Percentiles rank a stretch among this genome's conserved stretches.
phyloP scores from a whole-genome alignment of 2,329 filamentous ascomycete genomes.

The Colletotrichum sp. region DNA sequence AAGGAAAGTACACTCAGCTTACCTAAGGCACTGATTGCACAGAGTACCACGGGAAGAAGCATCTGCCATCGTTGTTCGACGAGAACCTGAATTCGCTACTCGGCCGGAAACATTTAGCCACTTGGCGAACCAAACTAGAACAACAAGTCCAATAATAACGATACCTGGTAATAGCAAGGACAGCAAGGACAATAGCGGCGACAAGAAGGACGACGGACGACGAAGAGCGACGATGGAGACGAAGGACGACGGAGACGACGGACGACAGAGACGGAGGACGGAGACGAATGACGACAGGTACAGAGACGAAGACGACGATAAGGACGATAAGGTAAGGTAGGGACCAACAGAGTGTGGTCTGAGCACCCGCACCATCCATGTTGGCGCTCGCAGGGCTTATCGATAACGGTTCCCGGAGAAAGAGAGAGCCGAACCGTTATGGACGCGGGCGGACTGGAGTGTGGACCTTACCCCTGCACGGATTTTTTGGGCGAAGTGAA shows the following conservation, averaged over 20 bases:
- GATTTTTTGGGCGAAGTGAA: conserved; percentile 22
- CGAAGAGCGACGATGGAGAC: no score
- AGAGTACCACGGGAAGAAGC: background rate
- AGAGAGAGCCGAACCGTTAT: conserved; percentile 1
- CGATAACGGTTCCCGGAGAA: conserved; percentile 22
- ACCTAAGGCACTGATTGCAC: background rate
- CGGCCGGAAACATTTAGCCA: background rate
- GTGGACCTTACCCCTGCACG: conserved; percentile 9
- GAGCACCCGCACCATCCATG: background rate
- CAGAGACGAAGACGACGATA: background rate
- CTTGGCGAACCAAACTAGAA: no score
- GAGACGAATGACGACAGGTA: no score
- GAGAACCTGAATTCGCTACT: background rate
- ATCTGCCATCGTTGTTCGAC: background rate
- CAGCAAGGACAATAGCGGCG: background rate
- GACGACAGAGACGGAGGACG: no score
- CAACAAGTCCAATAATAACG: no score
- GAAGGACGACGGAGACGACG: background rate
- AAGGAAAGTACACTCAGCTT: background rate
- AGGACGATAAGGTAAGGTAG: background rate
- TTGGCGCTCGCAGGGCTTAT: background rate
- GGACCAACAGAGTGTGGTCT: background rate
- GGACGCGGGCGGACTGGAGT: background rate
- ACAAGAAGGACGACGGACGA: background rate
- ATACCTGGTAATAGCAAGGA: background rate